Base-by-base conservation (phyloP, 2,329 filamentous ascomycete species). In the Colletotrichum navitas region DNA sequence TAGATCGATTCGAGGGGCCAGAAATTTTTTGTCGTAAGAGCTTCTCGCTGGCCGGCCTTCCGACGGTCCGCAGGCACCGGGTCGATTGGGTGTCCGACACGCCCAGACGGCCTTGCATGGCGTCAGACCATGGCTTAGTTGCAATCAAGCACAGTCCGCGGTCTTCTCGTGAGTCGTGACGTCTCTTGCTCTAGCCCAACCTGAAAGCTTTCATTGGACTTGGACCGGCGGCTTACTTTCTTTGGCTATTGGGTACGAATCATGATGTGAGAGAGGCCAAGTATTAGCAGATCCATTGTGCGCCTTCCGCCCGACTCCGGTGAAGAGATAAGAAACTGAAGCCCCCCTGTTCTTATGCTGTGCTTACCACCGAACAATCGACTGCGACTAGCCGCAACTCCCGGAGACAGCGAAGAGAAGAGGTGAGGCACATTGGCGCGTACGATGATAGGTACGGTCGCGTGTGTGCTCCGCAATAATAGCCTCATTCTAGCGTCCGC, bases 51-150 rank as follows among this genome's bases (percentile, higher is more conserved):
- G 5, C n/a, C 6, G 10, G 1, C 7, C 11, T 26, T 21, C 58
- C 58, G 56, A 21, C 16, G 12, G 10, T 68, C 68, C 68, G 68
- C 58, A 63, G 64, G 64, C 52, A 26, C 55, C 63, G 58, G 63
- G 16, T 34, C 47, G 51, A 47, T 51, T 52, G 29, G 32, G 63
- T 14, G 2, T 52, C 63, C 64, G 51, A 58, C 41, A 6, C 54
- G 8, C 24, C 5, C 8, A 7, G 7, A 11, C 47, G 11, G 36
- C 47, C 18, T 43, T 12, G 62, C 36, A 3, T 29, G 18, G 21
- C 45, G 32, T 63, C 18, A 51, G 43, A 47, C 18, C 2, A 58
- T 71, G 64, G 64, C 68, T 58, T 34, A 63, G 64, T 16, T 59
- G 18, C 7, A 12, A 14, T 34, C 24, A n/a, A 51, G 39, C 11